Base-by-base conservation (phyloP, 2,329 filamentous ascomycete genomes). In the Paecilomyces fulvus region DNA sequence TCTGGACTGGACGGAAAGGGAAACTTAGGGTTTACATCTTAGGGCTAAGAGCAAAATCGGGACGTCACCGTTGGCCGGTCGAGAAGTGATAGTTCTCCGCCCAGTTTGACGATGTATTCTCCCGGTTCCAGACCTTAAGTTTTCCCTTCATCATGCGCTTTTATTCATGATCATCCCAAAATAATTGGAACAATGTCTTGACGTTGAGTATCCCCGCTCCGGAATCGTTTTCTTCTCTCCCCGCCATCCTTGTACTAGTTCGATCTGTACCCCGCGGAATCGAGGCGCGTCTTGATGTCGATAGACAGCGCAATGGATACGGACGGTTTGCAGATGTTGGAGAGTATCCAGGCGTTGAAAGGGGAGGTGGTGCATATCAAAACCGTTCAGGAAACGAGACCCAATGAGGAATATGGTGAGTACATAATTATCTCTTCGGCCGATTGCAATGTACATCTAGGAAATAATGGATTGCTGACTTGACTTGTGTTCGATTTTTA, bases 361-460 rank as follows among this genome's bases (percentile, higher is more conserved):
- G 73, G 73, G 30, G 50, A 66, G n/a, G 65, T 77, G 30, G 57
- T 70, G 31, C 70, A 75, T 12, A 66, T 78, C 51, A 73, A 69
- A 57, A 77, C 76, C 0, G 65, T 78, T 8, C 75, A 77, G 55
- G 73, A 78, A 60, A 72, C 71, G 11, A 66, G 65, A 12, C 69
- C 75, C 0, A 63, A 59, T 4, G 71, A 76, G 58, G 71, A 73
- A 25, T 75, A 72, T 55, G 73, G 76, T 77, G 63, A 51, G 70
- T 57, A 3, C 17, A n/a, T n/a, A n/a, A n/a, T 50, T 20, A n/a
- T 46, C 21, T 30, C 28, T 51, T 12, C 14, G 9, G 14, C 17
- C 33, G 14, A 37, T 14, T 14, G 37, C 37, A 17, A 43, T 43
- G 37, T 17, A 43, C 14, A 17, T 17, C 14, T 2, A 9, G n/a